phyloP scores from a whole-genome alignment of 495 filamentous ascomycete species.

The Astrothelium macrocarpum region DNA sequence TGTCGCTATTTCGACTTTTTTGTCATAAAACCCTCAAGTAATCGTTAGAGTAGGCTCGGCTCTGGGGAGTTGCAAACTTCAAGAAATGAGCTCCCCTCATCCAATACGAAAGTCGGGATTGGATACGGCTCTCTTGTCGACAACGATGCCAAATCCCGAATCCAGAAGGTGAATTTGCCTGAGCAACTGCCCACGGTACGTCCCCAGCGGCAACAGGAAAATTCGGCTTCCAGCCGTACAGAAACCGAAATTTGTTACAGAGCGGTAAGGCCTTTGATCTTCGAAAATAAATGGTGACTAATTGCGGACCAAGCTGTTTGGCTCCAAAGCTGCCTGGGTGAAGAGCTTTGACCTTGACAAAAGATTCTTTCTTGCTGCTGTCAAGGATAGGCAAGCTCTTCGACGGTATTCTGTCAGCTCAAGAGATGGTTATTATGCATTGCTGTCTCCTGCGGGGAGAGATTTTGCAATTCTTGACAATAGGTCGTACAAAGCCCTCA shows the following conservation, averaged over 20 bases:
- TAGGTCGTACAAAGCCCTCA: neutral
- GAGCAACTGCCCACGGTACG: neutral
- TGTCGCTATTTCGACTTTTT: neutral
- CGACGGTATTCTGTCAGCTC: neutral
- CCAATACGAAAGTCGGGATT: neutral
- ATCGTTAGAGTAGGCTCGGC: neutral
- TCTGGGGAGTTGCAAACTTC: neutral
- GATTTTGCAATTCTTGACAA: neutral
- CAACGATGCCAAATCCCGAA: neutral
- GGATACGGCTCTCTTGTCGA: neutral
- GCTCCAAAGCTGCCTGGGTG: neutral
- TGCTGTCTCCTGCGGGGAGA: neutral
- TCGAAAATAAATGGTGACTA: neutral
- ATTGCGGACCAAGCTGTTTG: neutral
- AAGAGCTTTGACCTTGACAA: neutral
- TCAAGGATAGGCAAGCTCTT: neutral
- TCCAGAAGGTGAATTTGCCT: neutral
- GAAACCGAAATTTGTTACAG: neutral
- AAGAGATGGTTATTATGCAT: constrained; percentile 1
- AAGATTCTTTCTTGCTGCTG: neutral
- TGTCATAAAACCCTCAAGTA: neutral
- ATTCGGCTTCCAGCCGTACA: neutral
- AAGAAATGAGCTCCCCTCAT: neutral
- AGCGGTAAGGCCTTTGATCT: neutral
- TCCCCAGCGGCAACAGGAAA: neutral